Conservation (phyloP, 164 flowering plant species). For the Paratinospora sagittata region DNA sequence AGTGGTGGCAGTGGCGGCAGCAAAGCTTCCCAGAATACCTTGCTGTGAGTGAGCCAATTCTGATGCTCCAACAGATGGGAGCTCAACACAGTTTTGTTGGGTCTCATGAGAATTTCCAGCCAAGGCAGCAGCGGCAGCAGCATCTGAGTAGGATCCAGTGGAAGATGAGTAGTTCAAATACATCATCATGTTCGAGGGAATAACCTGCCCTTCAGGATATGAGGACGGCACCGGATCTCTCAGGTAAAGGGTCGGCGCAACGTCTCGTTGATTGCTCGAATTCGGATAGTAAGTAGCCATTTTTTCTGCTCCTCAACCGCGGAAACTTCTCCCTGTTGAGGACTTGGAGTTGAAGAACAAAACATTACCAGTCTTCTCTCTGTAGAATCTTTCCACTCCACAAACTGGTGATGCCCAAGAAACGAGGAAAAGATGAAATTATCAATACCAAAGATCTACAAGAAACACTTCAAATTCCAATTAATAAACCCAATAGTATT, state of each 20-base stretch:
- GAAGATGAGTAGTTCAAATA: conserved; percentile 50
- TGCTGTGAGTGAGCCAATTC: conserved; percentile 44
- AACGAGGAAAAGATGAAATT: not conserved
- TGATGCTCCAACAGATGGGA: conserved; percentile 39
- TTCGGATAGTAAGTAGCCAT: conserved; percentile 73
- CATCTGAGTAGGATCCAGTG: conserved; percentile 46
- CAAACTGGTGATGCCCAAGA: conserved; percentile 11
- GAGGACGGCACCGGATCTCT: conserved; percentile 46
- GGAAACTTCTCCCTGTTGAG: conserved; percentile 19
- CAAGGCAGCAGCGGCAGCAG: conserved; percentile 11
- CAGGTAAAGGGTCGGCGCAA: conserved; percentile 39
- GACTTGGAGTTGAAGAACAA: conserved; percentile 11
- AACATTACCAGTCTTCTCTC: conserved; percentile 16
- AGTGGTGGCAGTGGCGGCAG: not conserved
- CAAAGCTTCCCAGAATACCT: conserved; percentile 42
- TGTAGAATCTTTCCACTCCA: conserved; percentile 7
- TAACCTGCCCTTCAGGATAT: conserved; percentile 41
- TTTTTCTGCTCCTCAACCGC: conserved; percentile 15
- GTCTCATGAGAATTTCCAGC: conserved; percentile 40
- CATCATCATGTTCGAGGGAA: conserved; percentile 53
- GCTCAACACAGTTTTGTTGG: conserved; percentile 35
- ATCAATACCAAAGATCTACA: conserved; percentile 2
- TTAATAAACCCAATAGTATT: not conserved
- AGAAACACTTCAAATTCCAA: not conserved
- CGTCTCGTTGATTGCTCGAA: conserved; percentile 56